Conservation (phyloP, 2,329 filamentous ascomycete genomes). For the Xylariaceae sp. region DNA sequence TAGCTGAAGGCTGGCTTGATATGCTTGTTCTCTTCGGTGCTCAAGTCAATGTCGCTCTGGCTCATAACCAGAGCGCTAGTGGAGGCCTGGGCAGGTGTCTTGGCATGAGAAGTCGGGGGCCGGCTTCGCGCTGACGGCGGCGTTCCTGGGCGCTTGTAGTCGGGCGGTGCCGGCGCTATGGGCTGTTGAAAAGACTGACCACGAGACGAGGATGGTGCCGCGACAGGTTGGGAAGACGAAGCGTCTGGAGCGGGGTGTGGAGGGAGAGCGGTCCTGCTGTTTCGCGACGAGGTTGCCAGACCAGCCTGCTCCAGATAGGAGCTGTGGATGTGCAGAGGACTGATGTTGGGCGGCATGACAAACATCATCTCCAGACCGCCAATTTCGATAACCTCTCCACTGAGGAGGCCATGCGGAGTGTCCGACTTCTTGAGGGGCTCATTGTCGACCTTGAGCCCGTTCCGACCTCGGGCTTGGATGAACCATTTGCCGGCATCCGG, state of each 20-base stretch:
- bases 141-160: slow-evolving; percentile 54
- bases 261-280: slow-evolving; percentile 22
- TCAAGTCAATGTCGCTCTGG: slow-evolving; percentile 62
- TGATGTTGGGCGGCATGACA: slow-evolving; percentile 71
- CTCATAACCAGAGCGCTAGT: slow-evolving; percentile 38
- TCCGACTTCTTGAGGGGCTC: slow-evolving; percentile 57
- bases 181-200: slow-evolving; percentile 33
- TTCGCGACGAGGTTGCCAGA: slow-evolving; percentile 20
- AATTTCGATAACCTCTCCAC: slow-evolving; percentile 87
- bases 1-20: slow-evolving; percentile 96
- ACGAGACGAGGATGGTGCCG: slow-evolving; percentile 17
- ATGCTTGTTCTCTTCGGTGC: slow-evolving; percentile 75
- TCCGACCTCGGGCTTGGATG: slow-evolving; percentile 81
- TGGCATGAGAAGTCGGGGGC: slow-evolving; percentile 22
- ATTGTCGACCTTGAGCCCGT: slow-evolving; percentile 81
- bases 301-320: slow-evolving; percentile 63
- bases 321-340: slow-evolving; percentile 58
- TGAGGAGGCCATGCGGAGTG: slow-evolving; percentile 59
- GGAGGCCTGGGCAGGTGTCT: slow-evolving; percentile 31
- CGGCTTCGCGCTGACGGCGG: slow-evolving; percentile 42
- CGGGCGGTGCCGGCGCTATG: slow-evolving; percentile 52
- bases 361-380: slow-evolving; percentile 98
- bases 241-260: slow-evolving; percentile 20
- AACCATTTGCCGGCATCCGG: slow-evolving; percentile 67
- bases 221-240: slow-evolving; percentile 14